Evolutionary conservation across 257 asterid species (phyloP).

Genomic region (Solanum dulcamara): DNA sequence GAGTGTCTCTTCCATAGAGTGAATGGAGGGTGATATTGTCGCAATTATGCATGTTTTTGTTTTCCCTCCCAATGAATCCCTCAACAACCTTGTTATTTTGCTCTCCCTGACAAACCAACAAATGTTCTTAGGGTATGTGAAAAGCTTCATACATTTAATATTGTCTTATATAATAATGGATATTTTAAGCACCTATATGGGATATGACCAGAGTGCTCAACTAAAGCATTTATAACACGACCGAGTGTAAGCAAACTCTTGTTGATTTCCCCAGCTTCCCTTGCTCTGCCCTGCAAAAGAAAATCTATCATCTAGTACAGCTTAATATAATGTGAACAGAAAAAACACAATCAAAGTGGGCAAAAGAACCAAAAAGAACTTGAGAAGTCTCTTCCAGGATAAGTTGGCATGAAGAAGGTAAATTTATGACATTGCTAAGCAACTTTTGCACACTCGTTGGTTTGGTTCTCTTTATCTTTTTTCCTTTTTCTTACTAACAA

Average conservation of each 20-base stretch:
- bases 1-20: slow-evolving; percentile 92
- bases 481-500: background rate
- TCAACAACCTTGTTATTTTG: slow-evolving; percentile 84
- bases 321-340: background rate
- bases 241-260: slow-evolving; percentile 98
- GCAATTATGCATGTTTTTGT: slow-evolving; percentile 97
- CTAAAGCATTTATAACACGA: slow-evolving; percentile 90
- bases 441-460: background rate
- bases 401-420: background rate
- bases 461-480: background rate
- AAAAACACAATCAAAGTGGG: background rate
- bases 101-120: slow-evolving; percentile 65
- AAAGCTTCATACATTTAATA: background rate
- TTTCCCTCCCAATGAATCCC: slow-evolving; percentile 98
- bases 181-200: slow-evolving; percentile 65
- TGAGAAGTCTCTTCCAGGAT: background rate
- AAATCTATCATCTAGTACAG: background rate
- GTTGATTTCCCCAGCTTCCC: slow-evolving; percentile 99
- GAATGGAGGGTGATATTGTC: slow-evolving; percentile 81
- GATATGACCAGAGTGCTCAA: slow-evolving; percentile 95
- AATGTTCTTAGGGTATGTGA: background rate
- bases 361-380: background rate
- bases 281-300: slow-evolving; percentile 84
- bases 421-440: background rate
- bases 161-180: background rate